Percentiles rank a stretch among this genome's conserved stretches.
Conservation (phyloP, 1,139 yeast genomes). For the Geotrichum restrictum region DNA sequence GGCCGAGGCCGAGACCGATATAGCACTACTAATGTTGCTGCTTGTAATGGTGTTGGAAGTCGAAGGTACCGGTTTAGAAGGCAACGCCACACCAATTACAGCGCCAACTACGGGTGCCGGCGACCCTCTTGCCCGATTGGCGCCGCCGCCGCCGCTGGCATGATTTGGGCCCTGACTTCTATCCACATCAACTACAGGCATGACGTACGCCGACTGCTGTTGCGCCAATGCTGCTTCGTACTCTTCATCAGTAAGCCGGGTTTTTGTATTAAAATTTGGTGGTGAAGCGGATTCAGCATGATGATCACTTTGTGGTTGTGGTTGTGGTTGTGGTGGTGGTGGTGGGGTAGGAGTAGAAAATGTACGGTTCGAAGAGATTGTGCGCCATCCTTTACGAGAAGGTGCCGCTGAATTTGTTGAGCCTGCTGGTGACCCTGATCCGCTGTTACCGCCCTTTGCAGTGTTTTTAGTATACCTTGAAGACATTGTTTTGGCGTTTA, state of each 20-base stretch:
- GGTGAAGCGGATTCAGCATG: neutral
- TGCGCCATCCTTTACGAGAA: slow-evolving; percentile 9
- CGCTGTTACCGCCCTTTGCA: neutral
- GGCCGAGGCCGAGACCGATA: neutral
- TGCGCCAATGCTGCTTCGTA: slow-evolving; percentile 31
- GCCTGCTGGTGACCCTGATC: no score
- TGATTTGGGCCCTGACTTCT: no score
- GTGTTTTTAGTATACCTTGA: neutral
- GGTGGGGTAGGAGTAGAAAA: neutral
- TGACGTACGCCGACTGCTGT: slow-evolving; percentile 32
- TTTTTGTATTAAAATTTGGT: slow-evolving; percentile 7
- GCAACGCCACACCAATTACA: neutral
- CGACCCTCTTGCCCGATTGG: neutral
- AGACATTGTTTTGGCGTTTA: no score
- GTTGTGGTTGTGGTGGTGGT: neutral
- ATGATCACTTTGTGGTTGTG: neutral
- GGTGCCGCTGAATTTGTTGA: neutral
- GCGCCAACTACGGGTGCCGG: neutral
- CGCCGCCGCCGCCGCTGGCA: no score
- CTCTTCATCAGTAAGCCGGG: slow-evolving; percentile 25
- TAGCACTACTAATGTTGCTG: no score
- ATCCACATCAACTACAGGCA: slow-evolving; percentile 5
- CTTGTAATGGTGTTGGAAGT: neutral
- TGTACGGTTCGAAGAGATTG: neutral
- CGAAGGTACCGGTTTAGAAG: neutral